Evolutionary conservation across 768 basidiomycete genomes (phyloP).

Genomic region (Leccinum broughii): DNA sequence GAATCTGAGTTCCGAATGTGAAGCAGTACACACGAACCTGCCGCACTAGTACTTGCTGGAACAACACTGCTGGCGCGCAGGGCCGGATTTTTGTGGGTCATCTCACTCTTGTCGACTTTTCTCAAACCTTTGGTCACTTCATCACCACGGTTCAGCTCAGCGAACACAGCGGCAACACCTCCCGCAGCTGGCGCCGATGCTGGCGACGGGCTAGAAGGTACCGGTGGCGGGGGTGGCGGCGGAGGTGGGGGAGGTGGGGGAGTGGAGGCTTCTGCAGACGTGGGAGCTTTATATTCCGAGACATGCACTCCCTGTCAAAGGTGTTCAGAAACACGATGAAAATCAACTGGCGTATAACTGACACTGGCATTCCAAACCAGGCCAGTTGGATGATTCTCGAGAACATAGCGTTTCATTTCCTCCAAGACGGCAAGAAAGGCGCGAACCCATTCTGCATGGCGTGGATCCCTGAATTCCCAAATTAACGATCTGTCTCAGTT

Average conservation of each 20-base stretch:
- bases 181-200: conserved; percentile 46
- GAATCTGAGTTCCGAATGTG: neutral
- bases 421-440: conserved; percentile 71
- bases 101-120: conserved; percentile 94
- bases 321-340: neutral
- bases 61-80: conserved; percentile 59
- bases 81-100: conserved; percentile 98
- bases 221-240: conserved; percentile 50
- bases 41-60: conserved; percentile 41
- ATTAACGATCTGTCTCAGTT: conserved; percentile 8
- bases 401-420: conserved; percentile 77
- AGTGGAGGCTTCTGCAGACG: conserved; percentile 28
- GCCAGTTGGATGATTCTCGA: conserved; percentile 84
- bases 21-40: conserved; percentile 32
- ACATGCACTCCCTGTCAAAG: conserved; percentile 53
- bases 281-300: conserved; percentile 49
- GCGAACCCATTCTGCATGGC: conserved; percentile 88
- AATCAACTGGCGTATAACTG: conserved; percentile 12
- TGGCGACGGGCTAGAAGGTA: conserved; percentile 40
- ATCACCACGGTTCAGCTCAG: conserved; percentile 85
- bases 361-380: conserved; percentile 88
- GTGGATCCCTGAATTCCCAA: conserved; percentile 62
- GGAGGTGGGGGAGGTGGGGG: conserved; percentile 57
- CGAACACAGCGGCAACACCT: conserved; percentile 81
- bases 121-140: conserved; percentile 87